A percentile compares a stretch with the other conserved stretches of the same genome.
These are phyloP conservation scores for Trichoderma semiorbis DNA, from an alignment of 2,329 filamentous ascomycete species.

Conservation along the genomic window DNA sequence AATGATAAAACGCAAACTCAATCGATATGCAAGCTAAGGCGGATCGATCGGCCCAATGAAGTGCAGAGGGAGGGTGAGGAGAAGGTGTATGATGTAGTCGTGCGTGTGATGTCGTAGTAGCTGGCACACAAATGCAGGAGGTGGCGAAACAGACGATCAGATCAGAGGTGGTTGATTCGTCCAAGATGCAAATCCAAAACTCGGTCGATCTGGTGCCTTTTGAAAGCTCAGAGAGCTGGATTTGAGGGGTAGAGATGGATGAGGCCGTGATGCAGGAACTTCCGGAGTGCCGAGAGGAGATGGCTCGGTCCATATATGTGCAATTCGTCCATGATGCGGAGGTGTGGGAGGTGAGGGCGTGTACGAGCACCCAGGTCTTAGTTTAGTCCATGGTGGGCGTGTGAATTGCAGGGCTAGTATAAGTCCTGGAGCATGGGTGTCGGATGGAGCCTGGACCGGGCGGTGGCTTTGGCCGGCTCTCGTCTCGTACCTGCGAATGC, in stretches of 20 bases:
- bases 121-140: background rate
- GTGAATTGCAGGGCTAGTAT: background rate
- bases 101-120: slow-evolving; percentile 12
- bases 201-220: background rate
- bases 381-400: background rate
- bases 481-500: background rate
- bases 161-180: background rate
- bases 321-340: slow-evolving; percentile 3
- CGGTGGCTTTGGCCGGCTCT: slow-evolving; percentile 13
- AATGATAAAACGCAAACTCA: background rate
- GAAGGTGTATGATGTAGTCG: slow-evolving; percentile 16
- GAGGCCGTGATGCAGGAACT: slow-evolving; percentile 4
- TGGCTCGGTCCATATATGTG: slow-evolving; percentile 12
- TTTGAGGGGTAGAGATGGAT: background rate
- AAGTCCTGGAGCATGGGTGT: slow-evolving; percentile 2
- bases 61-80: slow-evolving; percentile 3
- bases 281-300: slow-evolving; percentile 13
- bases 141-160: background rate
- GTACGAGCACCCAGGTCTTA: background rate
- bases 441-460: slow-evolving; percentile 17
- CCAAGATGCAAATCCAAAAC: background rate
- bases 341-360: slow-evolving; percentile 9
- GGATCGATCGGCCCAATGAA: slow-evolving; percentile 11
- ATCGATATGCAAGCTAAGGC: slow-evolving; percentile 9
- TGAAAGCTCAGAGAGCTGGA: background rate